A percentile compares a stretch with the other conserved stretches of the same genome.
These are phyloP conservation scores for Globisporangium paddicum DNA, from an alignment of 352 stramenopile genomes.

Conservation along the genomic window DNA sequence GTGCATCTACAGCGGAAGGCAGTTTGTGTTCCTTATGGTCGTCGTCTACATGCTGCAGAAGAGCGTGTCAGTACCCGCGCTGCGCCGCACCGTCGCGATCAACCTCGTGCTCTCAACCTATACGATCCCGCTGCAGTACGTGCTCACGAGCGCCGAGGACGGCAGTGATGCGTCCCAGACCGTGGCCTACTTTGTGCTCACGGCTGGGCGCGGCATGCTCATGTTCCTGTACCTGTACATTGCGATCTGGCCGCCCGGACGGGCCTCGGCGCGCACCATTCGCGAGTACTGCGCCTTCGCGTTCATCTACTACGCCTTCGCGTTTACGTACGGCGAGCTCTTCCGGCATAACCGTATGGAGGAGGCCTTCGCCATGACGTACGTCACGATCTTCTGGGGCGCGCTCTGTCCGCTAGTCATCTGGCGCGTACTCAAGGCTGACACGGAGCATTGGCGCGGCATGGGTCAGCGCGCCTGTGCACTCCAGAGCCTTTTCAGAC, in stretches of 20 bases:
- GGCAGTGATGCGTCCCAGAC: conserved; percentile 1
- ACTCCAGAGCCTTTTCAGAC: conserved; percentile 23
- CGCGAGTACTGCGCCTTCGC: conserved; percentile 42
- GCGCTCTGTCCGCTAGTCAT: conserved; percentile 46
- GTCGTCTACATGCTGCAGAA: conserved; percentile 13
- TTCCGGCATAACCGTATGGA: conserved; percentile 16
- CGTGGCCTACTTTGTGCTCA: conserved; percentile 6
- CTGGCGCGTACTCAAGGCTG: conserved; percentile 67
- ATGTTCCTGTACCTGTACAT: conserved; percentile 40
- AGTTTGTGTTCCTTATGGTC: conserved; percentile 16
- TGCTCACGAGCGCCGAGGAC: conserved; percentile 10
- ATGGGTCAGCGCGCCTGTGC: conserved; percentile 47
- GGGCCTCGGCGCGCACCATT: conserved; percentile 37
- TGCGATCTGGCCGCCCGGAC: conserved; percentile 24
- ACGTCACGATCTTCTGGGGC: conserved; percentile 18
- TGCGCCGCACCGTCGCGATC: conserved; percentile 15
- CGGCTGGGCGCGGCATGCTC: conserved; percentile 3
- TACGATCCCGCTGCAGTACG: conserved; percentile 28
- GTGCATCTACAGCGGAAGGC: conserved; percentile 19
- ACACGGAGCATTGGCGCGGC: conserved; percentile 71
- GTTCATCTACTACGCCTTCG: conserved; percentile 25
- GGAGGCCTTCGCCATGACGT: conserved; percentile 17
- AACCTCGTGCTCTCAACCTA: conserved; percentile 14
- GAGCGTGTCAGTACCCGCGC: conserved; percentile 10
- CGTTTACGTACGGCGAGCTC: conserved; percentile 10